Evolutionary conservation across 1,284 basidiomycete species (phyloP).

Genomic region (Cryptococcus sp.): DNA sequence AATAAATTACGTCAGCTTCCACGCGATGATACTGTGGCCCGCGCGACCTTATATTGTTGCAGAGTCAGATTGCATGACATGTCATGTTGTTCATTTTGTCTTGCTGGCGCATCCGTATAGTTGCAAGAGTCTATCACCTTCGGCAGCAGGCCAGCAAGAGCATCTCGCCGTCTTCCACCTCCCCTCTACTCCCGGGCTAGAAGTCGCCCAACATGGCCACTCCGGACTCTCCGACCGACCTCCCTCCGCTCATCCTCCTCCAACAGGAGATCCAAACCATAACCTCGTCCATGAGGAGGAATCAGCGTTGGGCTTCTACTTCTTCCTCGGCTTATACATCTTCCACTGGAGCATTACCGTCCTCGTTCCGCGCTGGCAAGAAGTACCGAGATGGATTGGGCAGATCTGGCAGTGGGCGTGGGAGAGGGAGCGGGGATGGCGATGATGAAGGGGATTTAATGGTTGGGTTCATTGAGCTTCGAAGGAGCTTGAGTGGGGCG

Average conservation of each 20-base stretch:
- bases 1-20: too few relatives aligned
- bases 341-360: slow-evolving; percentile 29
- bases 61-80: too few relatives aligned
- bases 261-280: slow-evolving; percentile 80
- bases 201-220: slow-evolving; percentile 13
- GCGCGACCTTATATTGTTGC: too few relatives aligned
- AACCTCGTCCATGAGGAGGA: slow-evolving; percentile 95
- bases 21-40: too few relatives aligned
- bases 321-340: slow-evolving; percentile 36
- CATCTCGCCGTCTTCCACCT: neutral
- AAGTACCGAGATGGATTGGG: slow-evolving; percentile 1
- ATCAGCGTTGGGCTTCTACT: slow-evolving; percentile 81
- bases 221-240: slow-evolving; percentile 26
- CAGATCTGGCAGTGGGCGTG: slow-evolving; percentile 10
- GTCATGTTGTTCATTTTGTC: too few relatives aligned
- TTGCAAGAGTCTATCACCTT: too few relatives aligned
- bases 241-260: slow-evolving; percentile 47
- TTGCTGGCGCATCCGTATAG: too few relatives aligned
- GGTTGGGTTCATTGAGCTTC: slow-evolving; percentile 83
- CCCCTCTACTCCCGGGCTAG: neutral
- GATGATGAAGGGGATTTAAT: slow-evolving; percentile 68
- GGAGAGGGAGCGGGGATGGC: slow-evolving; percentile 20
- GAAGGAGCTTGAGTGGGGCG: slow-evolving; percentile 69
- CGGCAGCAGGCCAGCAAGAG: neutral
- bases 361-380: slow-evolving; percentile 23